These are phyloP conservation scores for Beta lomatogona DNA, from an alignment of 179 eudicot species.

Conservation along the genomic window DNA sequence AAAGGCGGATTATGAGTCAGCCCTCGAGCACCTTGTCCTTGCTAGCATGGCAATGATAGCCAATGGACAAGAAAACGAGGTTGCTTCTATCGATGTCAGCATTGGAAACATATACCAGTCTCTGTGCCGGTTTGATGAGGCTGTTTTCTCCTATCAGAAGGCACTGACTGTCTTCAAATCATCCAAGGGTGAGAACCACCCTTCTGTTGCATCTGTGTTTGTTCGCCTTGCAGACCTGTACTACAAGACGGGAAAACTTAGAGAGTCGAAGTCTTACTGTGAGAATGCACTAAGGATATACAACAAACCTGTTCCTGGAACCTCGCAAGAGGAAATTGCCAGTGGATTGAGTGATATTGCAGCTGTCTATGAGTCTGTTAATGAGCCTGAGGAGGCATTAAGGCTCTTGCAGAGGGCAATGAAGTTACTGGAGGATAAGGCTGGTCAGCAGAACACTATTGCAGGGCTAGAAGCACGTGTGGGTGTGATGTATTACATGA, in stretches of 20 bases:
- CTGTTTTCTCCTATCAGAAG: slow-evolving; percentile 95
- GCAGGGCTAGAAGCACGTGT: slow-evolving; percentile 95
- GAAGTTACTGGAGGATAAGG: slow-evolving; percentile 82
- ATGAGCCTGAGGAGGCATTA: slow-evolving; percentile 93
- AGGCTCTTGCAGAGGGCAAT: slow-evolving; percentile 80
- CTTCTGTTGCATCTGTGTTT: slow-evolving; percentile 91
- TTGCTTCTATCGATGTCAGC: slow-evolving; percentile 89
- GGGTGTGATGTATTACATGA: slow-evolving; percentile 91
- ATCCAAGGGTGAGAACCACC: slow-evolving; percentile 96
- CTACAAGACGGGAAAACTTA: slow-evolving; percentile 88
- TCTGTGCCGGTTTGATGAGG: slow-evolving; percentile 87
- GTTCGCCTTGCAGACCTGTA: slow-evolving; percentile 89
- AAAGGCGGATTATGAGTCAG: slow-evolving; percentile 84
- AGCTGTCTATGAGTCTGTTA: slow-evolving; percentile 83
- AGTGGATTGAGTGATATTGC: slow-evolving; percentile 88
- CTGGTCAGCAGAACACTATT: slow-evolving; percentile 86
- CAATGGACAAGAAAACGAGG: slow-evolving; percentile 92
- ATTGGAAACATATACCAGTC: slow-evolving; percentile 89
- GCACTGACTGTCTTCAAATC: slow-evolving; percentile 96
- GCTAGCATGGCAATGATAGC: slow-evolving; percentile 99
- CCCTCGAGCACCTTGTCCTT: slow-evolving; percentile 95
- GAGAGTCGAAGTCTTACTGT: slow-evolving; percentile 93
- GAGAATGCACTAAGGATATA: slow-evolving; percentile 93
- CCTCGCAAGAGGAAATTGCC: slow-evolving; percentile 83
- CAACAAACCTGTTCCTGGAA: slow-evolving; percentile 97